Conservation (phyloP, 2,329 filamentous ascomycete species). For the Fusarium pseudocircinatum region DNA sequence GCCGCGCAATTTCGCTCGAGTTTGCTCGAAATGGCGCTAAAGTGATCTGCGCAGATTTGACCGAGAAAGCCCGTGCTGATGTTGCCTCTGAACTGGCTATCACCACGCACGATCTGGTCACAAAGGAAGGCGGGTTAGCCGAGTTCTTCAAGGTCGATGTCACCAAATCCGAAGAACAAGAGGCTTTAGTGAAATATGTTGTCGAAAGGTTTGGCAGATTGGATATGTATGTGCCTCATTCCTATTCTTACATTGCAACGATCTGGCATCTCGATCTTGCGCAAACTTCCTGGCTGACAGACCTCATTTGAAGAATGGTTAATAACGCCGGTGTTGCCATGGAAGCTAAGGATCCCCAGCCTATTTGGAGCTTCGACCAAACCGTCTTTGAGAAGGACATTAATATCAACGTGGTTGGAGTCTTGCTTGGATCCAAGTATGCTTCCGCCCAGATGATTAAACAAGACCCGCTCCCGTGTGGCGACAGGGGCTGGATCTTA, state of each 20-base stretch:
- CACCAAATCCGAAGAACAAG: background rate
- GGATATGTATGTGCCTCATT: background rate
- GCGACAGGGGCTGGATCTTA: background rate
- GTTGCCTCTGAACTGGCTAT: background rate
- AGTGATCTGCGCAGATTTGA: background rate
- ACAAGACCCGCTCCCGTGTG: background rate
- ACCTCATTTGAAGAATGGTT: background rate
- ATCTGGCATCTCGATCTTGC: background rate
- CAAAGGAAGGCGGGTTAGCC: background rate
- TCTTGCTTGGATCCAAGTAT: background rate
- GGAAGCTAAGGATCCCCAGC: background rate
- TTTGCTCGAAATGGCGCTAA: background rate
- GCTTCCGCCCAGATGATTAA: background rate
- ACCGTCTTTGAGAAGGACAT: background rate
- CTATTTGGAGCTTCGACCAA: background rate
- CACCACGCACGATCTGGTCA: background rate
- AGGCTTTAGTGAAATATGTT: background rate
- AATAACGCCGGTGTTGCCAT: background rate
- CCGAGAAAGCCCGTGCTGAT: background rate
- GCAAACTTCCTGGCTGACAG: background rate
- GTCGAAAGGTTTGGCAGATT: background rate
- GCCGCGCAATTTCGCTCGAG: background rate
- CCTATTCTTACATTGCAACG: background rate
- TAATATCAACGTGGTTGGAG: background rate
- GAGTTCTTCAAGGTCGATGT: background rate